These are phyloP conservation scores for Stevia rebaudiana DNA, from an alignment of 140 eudicot genomes.

Conservation along the genomic window DNA sequence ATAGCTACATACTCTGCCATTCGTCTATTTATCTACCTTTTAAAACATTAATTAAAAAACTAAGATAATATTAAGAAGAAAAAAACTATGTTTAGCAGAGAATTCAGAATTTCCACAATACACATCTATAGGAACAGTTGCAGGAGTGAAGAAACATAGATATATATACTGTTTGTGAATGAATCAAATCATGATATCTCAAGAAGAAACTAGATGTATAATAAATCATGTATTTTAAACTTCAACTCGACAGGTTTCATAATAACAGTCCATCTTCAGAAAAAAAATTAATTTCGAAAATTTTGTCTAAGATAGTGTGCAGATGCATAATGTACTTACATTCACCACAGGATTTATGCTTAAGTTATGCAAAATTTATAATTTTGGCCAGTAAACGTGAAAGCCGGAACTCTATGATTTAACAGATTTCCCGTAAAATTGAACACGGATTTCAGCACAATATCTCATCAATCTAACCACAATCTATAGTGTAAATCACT, in stretches of 20 bases:
- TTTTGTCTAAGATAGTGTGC: neutral
- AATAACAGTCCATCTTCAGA: neutral
- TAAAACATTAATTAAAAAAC: conserved; percentile 9
- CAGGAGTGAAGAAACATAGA: neutral
- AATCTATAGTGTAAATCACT: neutral
- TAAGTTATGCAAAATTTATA: neutral
- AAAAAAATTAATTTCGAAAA: neutral
- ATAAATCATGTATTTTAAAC: too few species aligned
- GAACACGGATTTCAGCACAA: neutral
- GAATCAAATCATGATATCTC: neutral
- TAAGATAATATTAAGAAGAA: neutral
- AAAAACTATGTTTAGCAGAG: neutral
- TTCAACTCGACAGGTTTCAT: neutral
- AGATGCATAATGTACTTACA: neutral
- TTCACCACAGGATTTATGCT: neutral
- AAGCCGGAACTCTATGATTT: neutral
- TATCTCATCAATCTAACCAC: neutral
- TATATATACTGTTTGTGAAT: neutral
- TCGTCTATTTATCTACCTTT: conserved; percentile 12
- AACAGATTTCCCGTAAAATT: neutral
- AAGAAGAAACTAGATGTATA: neutral
- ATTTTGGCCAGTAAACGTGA: neutral
- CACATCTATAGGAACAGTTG: conserved; percentile 10
- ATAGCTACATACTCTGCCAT: conserved; percentile 59
- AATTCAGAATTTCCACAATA: neutral